Evolutionary conservation across 2,329 filamentous ascomycete species (phyloP).

Genomic region (Phaeosphaeria sp.): DNA sequence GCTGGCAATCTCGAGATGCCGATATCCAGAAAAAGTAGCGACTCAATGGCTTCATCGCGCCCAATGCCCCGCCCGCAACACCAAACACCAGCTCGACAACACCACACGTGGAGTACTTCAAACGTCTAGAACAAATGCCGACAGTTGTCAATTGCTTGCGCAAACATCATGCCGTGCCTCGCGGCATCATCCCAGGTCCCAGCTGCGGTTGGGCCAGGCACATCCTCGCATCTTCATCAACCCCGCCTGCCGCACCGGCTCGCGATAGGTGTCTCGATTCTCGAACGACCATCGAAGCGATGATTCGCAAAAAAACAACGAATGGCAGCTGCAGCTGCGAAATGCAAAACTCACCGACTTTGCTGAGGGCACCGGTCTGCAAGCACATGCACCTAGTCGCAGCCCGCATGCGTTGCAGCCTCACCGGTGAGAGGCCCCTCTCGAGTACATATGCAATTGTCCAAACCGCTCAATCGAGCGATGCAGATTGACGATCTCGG

Average conservation of each 20-base stretch:
- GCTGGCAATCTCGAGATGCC: neutral
- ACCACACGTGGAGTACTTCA: neutral
- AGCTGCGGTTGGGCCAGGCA: neutral
- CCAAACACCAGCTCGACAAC: conserved; percentile 1
- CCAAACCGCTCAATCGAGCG: neutral
- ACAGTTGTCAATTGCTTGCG: conserved; percentile 7
- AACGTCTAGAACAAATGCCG: neutral
- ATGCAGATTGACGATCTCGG: conserved; percentile 5
- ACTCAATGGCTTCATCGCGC: neutral
- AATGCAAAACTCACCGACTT: conserved; percentile 33
- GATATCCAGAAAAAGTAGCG: neutral
- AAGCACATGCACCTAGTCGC: conserved; percentile 15
- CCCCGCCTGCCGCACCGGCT: conserved; percentile 1
- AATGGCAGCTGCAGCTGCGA: conserved; percentile 13
- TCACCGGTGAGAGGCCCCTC: conserved; percentile 29
- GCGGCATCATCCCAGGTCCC: neutral
- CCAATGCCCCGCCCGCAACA: conserved; percentile 3
- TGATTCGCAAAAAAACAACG: neutral
- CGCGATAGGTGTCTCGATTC: neutral
- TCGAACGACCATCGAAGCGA: conserved; percentile 3
- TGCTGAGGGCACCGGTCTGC: conserved; percentile 23
- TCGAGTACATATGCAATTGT: neutral
- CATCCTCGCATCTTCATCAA: conserved; percentile 4
- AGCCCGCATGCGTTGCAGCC: conserved; percentile 32
- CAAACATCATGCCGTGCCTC: neutral